Percentiles rank a stretch among this genome's conserved stretches.
Evolutionary conservation across 2,329 filamentous ascomycete species (phyloP).

Genomic region (Claviceps arundinis): DNA sequence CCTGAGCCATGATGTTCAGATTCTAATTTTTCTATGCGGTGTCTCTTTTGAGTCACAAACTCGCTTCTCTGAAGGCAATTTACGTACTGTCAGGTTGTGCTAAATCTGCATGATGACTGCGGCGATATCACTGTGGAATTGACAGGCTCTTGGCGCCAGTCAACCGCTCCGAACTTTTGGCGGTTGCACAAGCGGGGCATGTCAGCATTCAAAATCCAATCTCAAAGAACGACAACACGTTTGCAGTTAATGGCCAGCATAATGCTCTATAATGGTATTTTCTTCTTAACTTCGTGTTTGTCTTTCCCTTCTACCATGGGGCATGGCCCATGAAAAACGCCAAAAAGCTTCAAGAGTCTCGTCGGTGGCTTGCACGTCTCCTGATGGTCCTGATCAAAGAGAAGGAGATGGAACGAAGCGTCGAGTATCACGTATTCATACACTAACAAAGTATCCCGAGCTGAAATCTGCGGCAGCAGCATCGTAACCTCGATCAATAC

Average conservation of each 20-base stretch:
- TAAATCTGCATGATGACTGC: not conserved
- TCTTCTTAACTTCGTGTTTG: not conserved
- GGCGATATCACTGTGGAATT: not conserved
- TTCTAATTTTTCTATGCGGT: not conserved
- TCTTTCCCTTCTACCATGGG: not conserved
- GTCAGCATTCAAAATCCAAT: not conserved
- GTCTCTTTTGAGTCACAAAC: not conserved
- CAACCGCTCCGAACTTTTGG: not conserved
- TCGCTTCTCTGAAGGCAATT: not conserved
- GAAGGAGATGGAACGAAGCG: not conserved
- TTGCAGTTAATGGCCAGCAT: not conserved
- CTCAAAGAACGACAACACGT: not conserved
- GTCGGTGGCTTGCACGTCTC: conserved; percentile 2
- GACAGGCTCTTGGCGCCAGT: not conserved
- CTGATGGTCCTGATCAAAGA: conserved; percentile 1
- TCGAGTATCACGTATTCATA: not conserved
- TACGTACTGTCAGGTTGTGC: not conserved
- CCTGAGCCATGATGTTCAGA: not conserved
- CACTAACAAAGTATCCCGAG: not conserved
- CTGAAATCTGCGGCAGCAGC: not conserved
- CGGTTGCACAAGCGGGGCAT: not conserved
- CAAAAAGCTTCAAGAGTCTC: conserved; percentile 1
- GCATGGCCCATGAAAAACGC: not conserved
- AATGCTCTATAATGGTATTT: not conserved
- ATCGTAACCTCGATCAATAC: not conserved